A percentile compares a stretch with the other conserved stretches of the same genome.
These are phyloP conservation scores for Mayamaea pseudoterrestris DNA, from an alignment of 108 stramenopile species.

Conservation along the genomic window DNA sequence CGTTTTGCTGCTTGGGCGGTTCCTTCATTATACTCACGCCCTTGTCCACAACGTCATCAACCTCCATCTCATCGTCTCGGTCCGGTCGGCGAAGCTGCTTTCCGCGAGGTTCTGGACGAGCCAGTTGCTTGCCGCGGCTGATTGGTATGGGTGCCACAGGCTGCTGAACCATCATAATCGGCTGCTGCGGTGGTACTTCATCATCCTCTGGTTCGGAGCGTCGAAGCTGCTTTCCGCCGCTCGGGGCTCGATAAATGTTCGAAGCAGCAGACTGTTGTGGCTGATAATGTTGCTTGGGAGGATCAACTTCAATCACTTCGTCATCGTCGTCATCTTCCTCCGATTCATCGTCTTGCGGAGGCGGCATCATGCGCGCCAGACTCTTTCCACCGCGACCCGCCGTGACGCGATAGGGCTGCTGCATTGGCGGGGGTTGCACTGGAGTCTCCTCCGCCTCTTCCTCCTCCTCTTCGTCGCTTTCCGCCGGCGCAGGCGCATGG, in stretches of 20 bases:
- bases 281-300: neutral
- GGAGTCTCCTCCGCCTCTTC: conserved; percentile 23
- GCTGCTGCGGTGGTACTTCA: conserved; percentile 7
- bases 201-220: conserved; percentile 5
- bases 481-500: conserved; percentile 18
- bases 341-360: conserved; percentile 13
- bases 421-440: conserved; percentile 1
- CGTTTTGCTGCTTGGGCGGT: neutral
- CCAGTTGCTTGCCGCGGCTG: conserved; percentile 11
- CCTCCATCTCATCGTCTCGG: conserved; percentile 11
- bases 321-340: conserved; percentile 15
- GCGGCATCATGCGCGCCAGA: conserved; percentile 23
- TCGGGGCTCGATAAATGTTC: neutral
- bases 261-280: neutral
- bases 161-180: conserved; percentile 4
- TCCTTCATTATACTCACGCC: neutral
- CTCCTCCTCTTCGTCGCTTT: conserved; percentile 36
- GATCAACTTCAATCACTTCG: conserved; percentile 8
- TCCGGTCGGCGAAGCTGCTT: conserved; percentile 9
- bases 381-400: conserved; percentile 23
- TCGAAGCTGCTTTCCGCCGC: conserved; percentile 1
- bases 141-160: too few species aligned
- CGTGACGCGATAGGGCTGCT: conserved; percentile 1
- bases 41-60: conserved; percentile 16
- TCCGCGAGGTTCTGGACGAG: conserved; percentile 10